Base-by-base conservation (phyloP, 768 basidiomycete genomes). In the Symmetrospora coprosmae region DNA sequence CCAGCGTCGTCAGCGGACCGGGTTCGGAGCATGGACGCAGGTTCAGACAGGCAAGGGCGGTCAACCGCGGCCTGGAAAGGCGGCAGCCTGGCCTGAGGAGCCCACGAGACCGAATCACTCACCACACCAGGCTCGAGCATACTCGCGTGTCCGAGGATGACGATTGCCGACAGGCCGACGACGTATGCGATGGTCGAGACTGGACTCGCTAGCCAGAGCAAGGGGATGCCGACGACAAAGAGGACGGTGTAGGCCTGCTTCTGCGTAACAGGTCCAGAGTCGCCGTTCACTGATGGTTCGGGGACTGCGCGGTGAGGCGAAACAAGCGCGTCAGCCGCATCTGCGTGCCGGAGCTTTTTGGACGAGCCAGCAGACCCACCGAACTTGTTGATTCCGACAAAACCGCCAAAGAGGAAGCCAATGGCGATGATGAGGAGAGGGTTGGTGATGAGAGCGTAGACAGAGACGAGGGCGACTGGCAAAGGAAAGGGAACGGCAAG, bases 61-160 rank as follows among this genome's bases (percentile, higher is more conserved):
- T n/a, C n/a, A n/a, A n/a, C n/a, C n/a, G n/a, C n/a, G n/a, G n/a
- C n/a, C n/a, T n/a, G n/a, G n/a, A n/a, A n/a, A n/a, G n/a, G n/a
- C n/a, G n/a, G n/a, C n/a, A n/a, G n/a, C n/a, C n/a, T n/a, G n/a
- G n/a, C n/a, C n/a, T n/a, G n/a, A n/a, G n/a, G n/a, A n/a, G n/a
- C n/a, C n/a, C n/a, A n/a, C n/a, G n/a, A n/a, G n/a, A n/a, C n/a
- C n/a, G n/a, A n/a, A 5, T 28, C 16, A 58, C 55, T 58, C 33
- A 58, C 91, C 53, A 94, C 80, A 33, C 91, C 91, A 2, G 91
- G 91, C 73, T 97, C 91, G 65, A 94, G 82, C 65, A 96, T 65
- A 62, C 79, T 79, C 2, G 91, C 91, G 69, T 97, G 91, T 16
- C 77, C 81, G 63, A 92, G 76, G 68, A 97, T 86, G 64, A 92